Conservation (phyloP, 768 basidiomycete species). For the Suillus sp. region DNA sequence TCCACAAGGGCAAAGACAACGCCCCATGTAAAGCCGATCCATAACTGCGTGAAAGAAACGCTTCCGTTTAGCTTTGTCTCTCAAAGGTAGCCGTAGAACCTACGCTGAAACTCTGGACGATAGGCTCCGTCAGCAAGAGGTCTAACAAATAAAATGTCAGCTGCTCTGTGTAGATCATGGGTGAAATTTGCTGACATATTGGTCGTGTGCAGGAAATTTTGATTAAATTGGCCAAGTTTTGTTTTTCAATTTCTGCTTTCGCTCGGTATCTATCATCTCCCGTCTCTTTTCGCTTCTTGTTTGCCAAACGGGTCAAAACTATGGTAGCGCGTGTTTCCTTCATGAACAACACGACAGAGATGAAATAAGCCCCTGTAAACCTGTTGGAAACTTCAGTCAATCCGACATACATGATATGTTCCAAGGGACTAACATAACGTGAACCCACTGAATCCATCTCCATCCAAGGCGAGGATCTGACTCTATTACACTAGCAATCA, state of each 20-base stretch:
- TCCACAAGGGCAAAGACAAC: conserved; percentile 65
- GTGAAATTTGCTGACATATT: conserved; percentile 49
- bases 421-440: conserved; percentile 49
- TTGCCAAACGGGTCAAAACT: conserved; percentile 63
- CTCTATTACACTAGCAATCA: conserved; percentile 64
- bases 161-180: background rate
- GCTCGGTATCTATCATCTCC: conserved; percentile 64
- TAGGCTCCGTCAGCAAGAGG: conserved; percentile 48
- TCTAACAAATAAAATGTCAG: conserved; percentile 9
- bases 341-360: conserved; percentile 55
- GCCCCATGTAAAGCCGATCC: conserved; percentile 73
- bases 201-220: conserved; percentile 69
- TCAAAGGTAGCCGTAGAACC: conserved; percentile 20
- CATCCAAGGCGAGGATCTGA: conserved; percentile 56
- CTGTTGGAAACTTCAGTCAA: conserved; percentile 34
- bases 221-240: conserved; percentile 55
- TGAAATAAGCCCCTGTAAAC: conserved; percentile 48
- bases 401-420: conserved; percentile 2
- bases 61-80: conserved; percentile 11
- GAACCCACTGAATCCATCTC: conserved; percentile 83
- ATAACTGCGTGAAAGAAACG: conserved; percentile 40
- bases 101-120: conserved; percentile 71
- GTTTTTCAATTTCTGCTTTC: conserved; percentile 62
- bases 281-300: conserved; percentile 60
- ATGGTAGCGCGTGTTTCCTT: conserved; percentile 72